Base-by-base conservation (phyloP, 1,284 basidiomycete species). In the Malassezia dermatis region DNA sequence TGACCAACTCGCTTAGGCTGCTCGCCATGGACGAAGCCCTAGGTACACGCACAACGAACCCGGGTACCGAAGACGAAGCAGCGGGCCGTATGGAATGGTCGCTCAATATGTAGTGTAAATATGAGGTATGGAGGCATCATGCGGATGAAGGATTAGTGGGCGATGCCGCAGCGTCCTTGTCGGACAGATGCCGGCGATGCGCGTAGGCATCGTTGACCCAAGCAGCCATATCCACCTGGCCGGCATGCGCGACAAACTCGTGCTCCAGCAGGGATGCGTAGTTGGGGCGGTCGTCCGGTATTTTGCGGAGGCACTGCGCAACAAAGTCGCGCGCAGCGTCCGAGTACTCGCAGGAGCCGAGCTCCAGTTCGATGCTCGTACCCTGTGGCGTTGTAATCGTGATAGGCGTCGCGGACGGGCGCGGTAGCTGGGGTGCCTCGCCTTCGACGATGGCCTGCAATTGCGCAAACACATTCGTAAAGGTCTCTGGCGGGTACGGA, bases 401-500 rank as follows among this genome's bases (percentile, higher is more conserved):
- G 32, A 57, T 48, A 2, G 55, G 55, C 32, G 32, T 44, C 12
- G 17, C 12, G 17, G 27, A 42, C 0, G 69, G 63, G 15, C 51
- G 19, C 21, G 91, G 89, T 41, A 98, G 78, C 51, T 83, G 82
- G 3, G 94, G 93, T 7, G 91, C 84, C 45, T 90, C 85, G 1
- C 91, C 94, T 64, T 95, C 84, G 4, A 98, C 90, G 62, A 98
- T 98, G 1, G 91, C 91, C 27, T 86, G 88, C 37, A 98, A 79
- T 77, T 98, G 90, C 2, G 90, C 87, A 75, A 98, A 94, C 2
- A 96, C 90, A 74, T 96, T 96, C 52, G 84, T 83, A 75, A 94
- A 98, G 3, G 90, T 93, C 77, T 96, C 91, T n/a, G 91, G 91
- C 26, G 93, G 93, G 74, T 95, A 98, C 1, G 93, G 94, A 76